These are phyloP conservation scores for Phytophthora quininea DNA, from an alignment of 352 stramenopile species.

Conservation along the genomic window DNA sequence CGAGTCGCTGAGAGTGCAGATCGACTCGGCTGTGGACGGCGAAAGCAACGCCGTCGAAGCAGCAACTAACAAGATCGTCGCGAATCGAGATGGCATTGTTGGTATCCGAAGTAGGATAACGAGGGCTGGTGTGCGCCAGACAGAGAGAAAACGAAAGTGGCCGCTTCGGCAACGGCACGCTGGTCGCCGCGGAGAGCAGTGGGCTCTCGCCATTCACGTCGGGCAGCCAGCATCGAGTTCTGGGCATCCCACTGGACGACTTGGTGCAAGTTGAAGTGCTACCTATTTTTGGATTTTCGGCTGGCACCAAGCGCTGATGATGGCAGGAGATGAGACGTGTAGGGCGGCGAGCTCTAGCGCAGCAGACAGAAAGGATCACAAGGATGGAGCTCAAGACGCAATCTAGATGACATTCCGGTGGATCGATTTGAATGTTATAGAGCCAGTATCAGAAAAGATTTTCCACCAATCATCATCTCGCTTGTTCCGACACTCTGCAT, in stretches of 20 bases:
- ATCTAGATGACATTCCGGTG: too few relatives aligned
- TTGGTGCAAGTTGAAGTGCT: too few relatives aligned
- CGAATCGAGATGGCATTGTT: constrained; percentile 22
- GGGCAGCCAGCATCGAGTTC: neutral
- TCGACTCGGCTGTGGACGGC: constrained; percentile 23
- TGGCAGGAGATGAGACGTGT: too few relatives aligned
- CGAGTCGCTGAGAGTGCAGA: constrained; percentile 35
- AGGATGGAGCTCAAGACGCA: too few relatives aligned
- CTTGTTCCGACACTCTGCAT: neutral
- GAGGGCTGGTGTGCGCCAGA: constrained; percentile 9
- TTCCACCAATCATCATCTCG: constrained; percentile 20
- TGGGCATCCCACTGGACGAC: too few relatives aligned
- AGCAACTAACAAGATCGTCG: constrained; percentile 14
- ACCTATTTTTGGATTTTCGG: too few relatives aligned
- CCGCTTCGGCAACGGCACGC: neutral
- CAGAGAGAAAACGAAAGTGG: constrained; percentile 33
- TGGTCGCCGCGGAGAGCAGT: constrained; percentile 4
- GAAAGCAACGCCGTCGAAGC: constrained; percentile 19
- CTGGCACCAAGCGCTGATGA: too few relatives aligned
- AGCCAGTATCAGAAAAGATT: neutral
- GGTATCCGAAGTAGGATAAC: neutral
- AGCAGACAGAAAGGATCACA: too few relatives aligned
- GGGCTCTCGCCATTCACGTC: constrained; percentile 18
- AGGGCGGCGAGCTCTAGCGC: too few relatives aligned
- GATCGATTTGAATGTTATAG: too few relatives aligned